Base-by-base conservation (phyloP, 352 stramenopile genomes). In the Pilasporangium apinafurcum region DNA sequence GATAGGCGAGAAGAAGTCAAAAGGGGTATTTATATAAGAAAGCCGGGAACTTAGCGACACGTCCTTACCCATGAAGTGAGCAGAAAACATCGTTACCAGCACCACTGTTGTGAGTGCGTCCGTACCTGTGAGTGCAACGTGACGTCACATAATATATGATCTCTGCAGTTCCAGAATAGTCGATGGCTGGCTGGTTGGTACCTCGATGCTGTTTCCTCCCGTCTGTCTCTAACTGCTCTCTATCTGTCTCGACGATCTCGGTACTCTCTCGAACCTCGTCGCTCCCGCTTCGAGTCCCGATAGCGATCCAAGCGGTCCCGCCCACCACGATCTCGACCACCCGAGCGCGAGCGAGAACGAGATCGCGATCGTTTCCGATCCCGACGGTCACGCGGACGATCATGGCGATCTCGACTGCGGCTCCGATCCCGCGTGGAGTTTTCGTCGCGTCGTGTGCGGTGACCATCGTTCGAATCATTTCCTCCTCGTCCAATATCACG, bases 261-360 rank as follows among this genome's bases (percentile, higher is more conserved):
- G 33, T 72, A 75, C 31, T 82, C 68, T 20, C 65, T 65, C 48
- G 67, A 75, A 43, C 68, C 62, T 17, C 63, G 56, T 18, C 66
- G 70, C 35, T 85, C 69, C 20, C 66, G 66, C 33, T 59, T 37
- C 13, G 49, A 61, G 34, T 39, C 52, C 17, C 56, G 56, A 37
- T 53, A 43, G 29, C 49, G 55, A 24, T 59, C 48, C 28, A 46
- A 58, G 21, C 70, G 68, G 35, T 76, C 67, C 1, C 68, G 62
- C 5, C 66, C 53, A 17, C 44, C 46, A n/a, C 54, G 53, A 37
- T 55, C 48, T 32, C 49, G 53, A 20, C 44, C 60, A 17, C 62
- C 56, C 24, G 52, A 62, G 25, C 53, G 52, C 13, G 68, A 72
- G 28, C 62, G 55, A n/a, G 64, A 78, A 5, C 48, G 52, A 10